Evolutionary conservation across 352 stramenopile genomes (phyloP), one percentile per base, ranked within the genome.

Genomic region (Phytophthora podocarpi): DNA sequence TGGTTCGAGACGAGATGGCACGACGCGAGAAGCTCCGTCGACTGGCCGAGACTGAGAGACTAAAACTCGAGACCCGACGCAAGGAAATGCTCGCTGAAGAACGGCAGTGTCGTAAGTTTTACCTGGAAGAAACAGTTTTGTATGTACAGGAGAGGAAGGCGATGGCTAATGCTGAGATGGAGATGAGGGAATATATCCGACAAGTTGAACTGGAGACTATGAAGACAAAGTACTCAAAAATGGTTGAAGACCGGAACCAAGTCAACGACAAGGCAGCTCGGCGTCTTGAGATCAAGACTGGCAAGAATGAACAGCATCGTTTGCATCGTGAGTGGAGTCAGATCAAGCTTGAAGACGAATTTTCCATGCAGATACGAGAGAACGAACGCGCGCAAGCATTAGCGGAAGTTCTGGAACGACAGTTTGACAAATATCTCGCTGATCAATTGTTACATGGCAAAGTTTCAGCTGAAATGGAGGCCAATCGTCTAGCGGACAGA

Each of bases 71-170:
- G 20, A 21, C 23, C 1, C 55, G 70, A 5, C 75, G 72, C 2
- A 88, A 83, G 20, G 85, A 89, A 40, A 92, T 93, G 85, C 40
- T 85, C 2, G 71, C 68, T 4, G 85, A 91, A 70, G 85, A 93
- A 41, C 60, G 79, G 0, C 48, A 58, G 0, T 81, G 78, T 34
- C 85, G 82, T 0, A 70, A 71, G 31, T 92, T 93, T 49, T 91
- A 92, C 47, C 9, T 88, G 11, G 79, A 89, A 27, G 82, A 93
- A 47, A 76, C 75, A 23, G 61, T 85, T 5, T 24, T 78, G 3
- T 89, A 62, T 18, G 80, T 93, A 48, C 64, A 64, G 16, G 85
- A 93, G 46, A 64, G 80, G 13, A 90, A 91, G 32, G 60, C 64
- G 4, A 91, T 93, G 80, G 75, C 81, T 0, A 79, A 39, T 8